phyloP scores from a whole-genome alignment of 2,329 filamentous ascomycete species.

The Exophiala sp. region DNA sequence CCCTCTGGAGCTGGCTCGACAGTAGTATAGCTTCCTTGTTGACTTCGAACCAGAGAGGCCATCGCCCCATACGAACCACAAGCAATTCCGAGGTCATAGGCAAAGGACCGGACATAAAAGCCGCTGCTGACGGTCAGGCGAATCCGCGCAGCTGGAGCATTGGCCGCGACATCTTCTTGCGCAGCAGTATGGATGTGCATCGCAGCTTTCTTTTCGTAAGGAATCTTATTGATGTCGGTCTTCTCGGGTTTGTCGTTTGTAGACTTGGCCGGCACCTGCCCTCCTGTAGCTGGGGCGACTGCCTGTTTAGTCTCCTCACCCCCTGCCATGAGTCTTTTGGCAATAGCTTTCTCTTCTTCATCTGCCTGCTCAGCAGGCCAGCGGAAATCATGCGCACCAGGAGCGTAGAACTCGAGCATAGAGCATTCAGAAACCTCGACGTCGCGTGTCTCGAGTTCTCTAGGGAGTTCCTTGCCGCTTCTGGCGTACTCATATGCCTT shows the following conservation, averaged over 20 bases:
- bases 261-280: conserved; percentile 3
- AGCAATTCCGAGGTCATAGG: conserved; percentile 81
- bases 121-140: conserved; percentile 90
- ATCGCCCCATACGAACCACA: conserved; percentile 78
- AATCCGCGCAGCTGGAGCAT: conserved; percentile 68
- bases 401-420: conserved; percentile 75
- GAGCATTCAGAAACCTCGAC: conserved; percentile 74
- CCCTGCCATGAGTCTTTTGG: conserved; percentile 57
- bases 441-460: conserved; percentile 72
- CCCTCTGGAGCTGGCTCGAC: conserved; percentile 33
- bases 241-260: conserved; percentile 19
- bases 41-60: conserved; percentile 71
- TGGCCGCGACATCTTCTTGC: conserved; percentile 17
- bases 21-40: conserved; percentile 66
- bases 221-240: conserved; percentile 16
- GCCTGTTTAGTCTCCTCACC: conserved; percentile 22
- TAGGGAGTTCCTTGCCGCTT: conserved; percentile 77
- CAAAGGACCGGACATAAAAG: conserved; percentile 92
- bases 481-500: conserved; percentile 93
- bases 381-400: conserved; percentile 68
- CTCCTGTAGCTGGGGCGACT: conserved; percentile 1
- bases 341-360: conserved; percentile 66
- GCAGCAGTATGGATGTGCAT: conserved; percentile 26
- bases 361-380: conserved; percentile 77
- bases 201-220: conserved; percentile 26